Percentiles rank a stretch among this genome's conserved stretches.
Evolutionary conservation across 768 basidiomycete species (phyloP).

Genomic region (Tylopilus intermedius): DNA sequence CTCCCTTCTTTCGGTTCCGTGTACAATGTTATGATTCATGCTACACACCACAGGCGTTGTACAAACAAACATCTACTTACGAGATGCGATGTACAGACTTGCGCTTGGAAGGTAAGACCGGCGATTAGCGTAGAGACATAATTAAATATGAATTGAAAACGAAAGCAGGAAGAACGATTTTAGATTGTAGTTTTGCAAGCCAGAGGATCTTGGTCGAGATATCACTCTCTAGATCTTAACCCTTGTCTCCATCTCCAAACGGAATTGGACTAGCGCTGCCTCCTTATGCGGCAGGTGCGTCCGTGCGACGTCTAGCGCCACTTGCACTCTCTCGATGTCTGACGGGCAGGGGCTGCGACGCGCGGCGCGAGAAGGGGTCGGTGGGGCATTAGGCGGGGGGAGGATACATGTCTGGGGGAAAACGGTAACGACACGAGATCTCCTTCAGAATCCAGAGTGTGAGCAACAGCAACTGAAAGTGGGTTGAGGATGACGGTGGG

Average conservation of each 20-base stretch:
- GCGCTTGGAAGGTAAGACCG: background rate
- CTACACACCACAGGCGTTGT: background rate
- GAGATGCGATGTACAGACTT: background rate
- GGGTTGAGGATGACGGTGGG: conserved; percentile 27
- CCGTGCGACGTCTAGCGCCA: conserved; percentile 18
- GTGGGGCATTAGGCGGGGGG: conserved; percentile 4
- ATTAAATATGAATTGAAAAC: background rate
- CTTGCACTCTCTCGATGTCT: conserved; percentile 22
- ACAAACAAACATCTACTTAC: background rate
- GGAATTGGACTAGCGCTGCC: conserved; percentile 17
- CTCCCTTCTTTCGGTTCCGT: background rate
- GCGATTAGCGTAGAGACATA: background rate
- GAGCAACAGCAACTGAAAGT: conserved; percentile 1
- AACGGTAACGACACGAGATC: conserved; percentile 18
- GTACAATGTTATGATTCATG: background rate
- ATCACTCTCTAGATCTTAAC: background rate
- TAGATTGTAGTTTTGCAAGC: background rate
- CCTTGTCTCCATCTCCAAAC: conserved; percentile 14
- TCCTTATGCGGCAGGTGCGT: conserved; percentile 23
- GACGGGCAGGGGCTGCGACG: conserved; percentile 8
- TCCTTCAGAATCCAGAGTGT: conserved; percentile 1
- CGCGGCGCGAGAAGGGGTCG: background rate
- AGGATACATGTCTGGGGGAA: conserved; percentile 19
- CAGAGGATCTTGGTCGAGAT: too few relatives aligned
- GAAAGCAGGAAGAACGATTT: background rate